phyloP scores from a whole-genome alignment of 495 filamentous ascomycete genomes.

The Barbatosphaeria neglecta region DNA sequence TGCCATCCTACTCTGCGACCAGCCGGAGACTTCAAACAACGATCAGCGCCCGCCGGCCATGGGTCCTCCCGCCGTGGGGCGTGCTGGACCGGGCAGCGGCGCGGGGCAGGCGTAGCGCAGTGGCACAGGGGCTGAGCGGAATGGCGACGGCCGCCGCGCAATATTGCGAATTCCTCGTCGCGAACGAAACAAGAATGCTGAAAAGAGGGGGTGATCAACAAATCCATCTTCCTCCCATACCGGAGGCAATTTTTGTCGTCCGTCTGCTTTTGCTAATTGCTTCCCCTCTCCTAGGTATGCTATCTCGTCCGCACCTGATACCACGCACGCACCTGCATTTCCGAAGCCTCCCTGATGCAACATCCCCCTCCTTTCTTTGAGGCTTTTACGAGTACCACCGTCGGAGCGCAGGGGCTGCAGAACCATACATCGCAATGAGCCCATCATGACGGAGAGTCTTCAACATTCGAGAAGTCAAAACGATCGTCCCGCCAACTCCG shows the following conservation, averaged over 20 bases:
- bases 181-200: background rate
- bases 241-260: too few relatives aligned
- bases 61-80: background rate
- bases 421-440: background rate
- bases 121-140: background rate
- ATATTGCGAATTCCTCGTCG: background rate
- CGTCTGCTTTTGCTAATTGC: background rate
- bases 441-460: background rate
- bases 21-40: background rate
- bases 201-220: too few relatives aligned
- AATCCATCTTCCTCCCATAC: too few relatives aligned
- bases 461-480: too few relatives aligned
- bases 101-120: background rate
- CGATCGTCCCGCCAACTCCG: too few relatives aligned
- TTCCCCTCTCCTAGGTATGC: too few relatives aligned
- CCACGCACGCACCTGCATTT: background rate
- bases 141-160: background rate
- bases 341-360: background rate
- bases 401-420: background rate
- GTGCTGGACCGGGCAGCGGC: background rate
- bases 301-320: background rate
- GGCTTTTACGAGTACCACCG: too few relatives aligned
- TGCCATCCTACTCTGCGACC: too few relatives aligned
- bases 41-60: background rate
- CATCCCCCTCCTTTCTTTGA: background rate